Evolutionary conservation across 345 rosid species (phyloP).

Genomic region (Firmiana major): DNA sequence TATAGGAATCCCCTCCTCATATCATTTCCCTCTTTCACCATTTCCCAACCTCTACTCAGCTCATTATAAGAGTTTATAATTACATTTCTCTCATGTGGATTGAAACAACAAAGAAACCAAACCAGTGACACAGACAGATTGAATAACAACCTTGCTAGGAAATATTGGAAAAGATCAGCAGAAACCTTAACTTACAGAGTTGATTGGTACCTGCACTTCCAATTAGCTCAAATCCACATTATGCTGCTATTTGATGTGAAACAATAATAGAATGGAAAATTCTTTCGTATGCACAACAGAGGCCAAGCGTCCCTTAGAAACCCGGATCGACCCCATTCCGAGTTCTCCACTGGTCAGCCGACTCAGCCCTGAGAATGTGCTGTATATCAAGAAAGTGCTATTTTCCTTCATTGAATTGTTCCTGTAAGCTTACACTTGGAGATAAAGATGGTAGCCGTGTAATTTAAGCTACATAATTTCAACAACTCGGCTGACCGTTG

Average conservation of each 20-base stretch:
- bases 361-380: not conserved
- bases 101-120: not conserved
- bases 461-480: constrained; percentile 63
- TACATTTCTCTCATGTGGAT: not conserved
- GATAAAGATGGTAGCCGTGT: constrained; percentile 52
- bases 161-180: not conserved
- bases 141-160: not conserved
- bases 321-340: constrained; percentile 6
- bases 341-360: constrained; percentile 8
- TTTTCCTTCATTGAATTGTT: constrained; percentile 44
- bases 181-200: constrained; percentile 8
- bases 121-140: not conserved
- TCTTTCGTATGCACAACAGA: constrained; percentile 20
- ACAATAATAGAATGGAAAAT: not conserved
- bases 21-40: not conserved
- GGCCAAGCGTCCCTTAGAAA: constrained; percentile 15
- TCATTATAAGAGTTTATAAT: not conserved
- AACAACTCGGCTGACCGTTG: constrained; percentile 61
- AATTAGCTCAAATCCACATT: constrained; percentile 17
- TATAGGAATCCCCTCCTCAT: not conserved
- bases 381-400: constrained; percentile 16
- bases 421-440: constrained; percentile 70
- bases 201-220: constrained; percentile 9
- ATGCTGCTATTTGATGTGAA: constrained; percentile 13
- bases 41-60: not conserved